Evolutionary conservation across 176 grass and related monocot genomes (phyloP).

Genomic region (Rhynchospora pubera): DNA sequence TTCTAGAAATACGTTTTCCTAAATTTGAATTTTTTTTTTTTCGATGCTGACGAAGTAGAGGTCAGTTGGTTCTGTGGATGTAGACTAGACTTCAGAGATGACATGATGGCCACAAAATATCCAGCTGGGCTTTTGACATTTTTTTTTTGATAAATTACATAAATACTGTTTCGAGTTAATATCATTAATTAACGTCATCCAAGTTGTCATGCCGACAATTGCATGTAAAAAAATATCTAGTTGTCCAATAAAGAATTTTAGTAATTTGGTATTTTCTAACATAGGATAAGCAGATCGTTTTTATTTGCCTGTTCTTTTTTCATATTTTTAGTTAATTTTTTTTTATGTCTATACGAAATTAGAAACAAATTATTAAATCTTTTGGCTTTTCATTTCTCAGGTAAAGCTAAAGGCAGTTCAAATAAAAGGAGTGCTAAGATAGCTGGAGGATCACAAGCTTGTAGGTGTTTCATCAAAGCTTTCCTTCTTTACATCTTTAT

Average conservation of each 20-base stretch:
- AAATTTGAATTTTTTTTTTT: neutral
- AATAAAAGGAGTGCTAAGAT: slow-evolving; percentile 21
- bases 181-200: neutral
- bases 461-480: neutral
- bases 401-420: slow-evolving; percentile 59
- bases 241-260: too few species aligned
- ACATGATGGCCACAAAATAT: slow-evolving; percentile 6
- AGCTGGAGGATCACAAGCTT: neutral
- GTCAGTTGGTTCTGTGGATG: slow-evolving; percentile 4
- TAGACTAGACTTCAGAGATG: neutral
- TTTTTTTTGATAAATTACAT: neutral
- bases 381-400: slow-evolving; percentile 19
- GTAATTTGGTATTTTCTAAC: too few species aligned
- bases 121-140: neutral
- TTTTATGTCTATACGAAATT: neutral
- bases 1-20: neutral
- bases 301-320: neutral
- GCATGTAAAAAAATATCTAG: neutral
- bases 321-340: neutral
- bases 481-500: neutral
- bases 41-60: neutral
- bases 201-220: neutral
- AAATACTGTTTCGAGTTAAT: neutral
- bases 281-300: neutral
- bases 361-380: neutral